Base-by-base conservation (phyloP, 345 rosid genomes). In the Euclidium syriacum region DNA sequence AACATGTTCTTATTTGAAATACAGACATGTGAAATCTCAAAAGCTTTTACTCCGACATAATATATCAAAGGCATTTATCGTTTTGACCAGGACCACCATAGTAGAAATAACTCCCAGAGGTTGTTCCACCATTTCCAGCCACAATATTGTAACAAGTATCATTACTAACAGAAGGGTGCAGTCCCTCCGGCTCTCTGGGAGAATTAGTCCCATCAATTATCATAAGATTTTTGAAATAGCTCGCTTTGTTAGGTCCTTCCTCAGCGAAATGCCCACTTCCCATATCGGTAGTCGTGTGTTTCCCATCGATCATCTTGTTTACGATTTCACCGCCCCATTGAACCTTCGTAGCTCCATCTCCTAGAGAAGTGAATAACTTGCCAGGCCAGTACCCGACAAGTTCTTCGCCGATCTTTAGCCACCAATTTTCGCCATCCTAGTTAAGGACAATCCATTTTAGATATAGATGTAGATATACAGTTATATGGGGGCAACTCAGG, bases 291-390 rank as follows among this genome's bases (percentile, higher is more conserved):
- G 72, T 33, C 12, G 84, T 82, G 70, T 82, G 87, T 36, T 50
- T 65, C 9, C 79, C 84, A 41, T n/a, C n/a, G n/a, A n/a, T n/a
- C n/a, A n/a, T n/a, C n/a, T 49, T 64, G 70, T 80, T 82, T 8
- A 80, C 77, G 10, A 83, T 77, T 64, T 83, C 84, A 8, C 87
- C 85, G 23, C 87, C n/a, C 87, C 84, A 83, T 33, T 83, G 78
- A 7, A 80, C 71, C 78, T 58, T 66, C 10, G 74, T 55, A 4
- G 87, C 87, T 60, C 76, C 65, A 24, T 83, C 78, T 14, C 78
- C 47, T 14, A 83, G 43, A 70, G 80, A 72, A 30, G 71, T 62
- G 65, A 83, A 78, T 5, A 83, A 64, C 50, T 61, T 58, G 2
- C 58, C 79, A 7, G 87, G 87, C 87, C 84, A 83, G 14, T 83